These are phyloP conservation scores for Orbilia blumenaviensis DNA, from an alignment of 2,329 filamentous ascomycete genomes.

Conservation along the genomic window DNA sequence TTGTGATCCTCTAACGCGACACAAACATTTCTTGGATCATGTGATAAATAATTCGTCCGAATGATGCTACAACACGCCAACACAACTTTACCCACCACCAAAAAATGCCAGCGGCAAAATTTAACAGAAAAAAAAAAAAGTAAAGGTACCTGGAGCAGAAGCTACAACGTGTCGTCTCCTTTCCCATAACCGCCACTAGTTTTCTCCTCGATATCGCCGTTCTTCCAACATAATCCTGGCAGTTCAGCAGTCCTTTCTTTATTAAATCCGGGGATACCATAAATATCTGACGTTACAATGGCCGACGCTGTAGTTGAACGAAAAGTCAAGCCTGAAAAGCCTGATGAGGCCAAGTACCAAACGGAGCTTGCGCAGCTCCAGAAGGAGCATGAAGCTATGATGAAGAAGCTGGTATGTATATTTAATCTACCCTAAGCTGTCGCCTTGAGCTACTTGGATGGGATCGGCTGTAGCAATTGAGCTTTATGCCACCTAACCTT, in stretches of 20 bases:
- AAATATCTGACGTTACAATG: conserved; percentile 59
- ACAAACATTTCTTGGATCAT: conserved; percentile 12
- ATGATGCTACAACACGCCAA: conserved; percentile 18
- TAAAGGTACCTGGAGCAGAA: conserved; percentile 10
- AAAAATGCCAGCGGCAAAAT: conserved; percentile 19
- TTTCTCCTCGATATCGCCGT: conserved; percentile 4
- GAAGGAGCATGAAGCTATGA: conserved; percentile 81
- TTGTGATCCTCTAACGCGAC: conserved; percentile 13
- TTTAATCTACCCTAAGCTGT: neutral
- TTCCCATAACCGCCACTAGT: conserved; percentile 8
- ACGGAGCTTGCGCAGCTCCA: conserved; percentile 79
- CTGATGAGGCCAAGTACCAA: conserved; percentile 86
- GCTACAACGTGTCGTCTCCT: conserved; percentile 54
- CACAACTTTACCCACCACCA: conserved; percentile 10
- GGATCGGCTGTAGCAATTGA: neutral
- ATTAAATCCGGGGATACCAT: conserved; percentile 45
- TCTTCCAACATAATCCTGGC: neutral
- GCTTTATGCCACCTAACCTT: neutral
- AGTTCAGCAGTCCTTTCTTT: conserved; percentile 2
- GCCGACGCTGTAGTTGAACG: conserved; percentile 59
- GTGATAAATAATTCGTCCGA: neutral
- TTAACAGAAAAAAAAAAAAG: conserved; percentile 22
- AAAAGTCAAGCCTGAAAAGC: conserved; percentile 77
- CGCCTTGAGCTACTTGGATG: neutral
- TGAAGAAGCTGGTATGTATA: conserved; percentile 72